These are phyloP conservation scores for Lolium perenne DNA, from an alignment of 176 grass and related monocot genomes.

Conservation along the genomic window DNA sequence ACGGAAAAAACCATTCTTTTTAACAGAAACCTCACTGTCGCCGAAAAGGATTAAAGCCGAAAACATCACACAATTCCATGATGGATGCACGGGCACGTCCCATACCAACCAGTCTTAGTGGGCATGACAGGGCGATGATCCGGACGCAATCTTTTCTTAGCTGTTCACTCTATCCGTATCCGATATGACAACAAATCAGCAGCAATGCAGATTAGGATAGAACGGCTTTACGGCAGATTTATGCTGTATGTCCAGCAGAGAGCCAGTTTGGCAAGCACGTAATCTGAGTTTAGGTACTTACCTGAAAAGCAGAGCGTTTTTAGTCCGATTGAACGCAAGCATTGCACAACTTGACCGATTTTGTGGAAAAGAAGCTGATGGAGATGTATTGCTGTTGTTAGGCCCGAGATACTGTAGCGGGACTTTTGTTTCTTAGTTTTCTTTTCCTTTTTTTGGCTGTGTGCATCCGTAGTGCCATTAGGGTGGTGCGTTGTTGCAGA, in stretches of 20 bases:
- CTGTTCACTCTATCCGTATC: conserved; percentile 40
- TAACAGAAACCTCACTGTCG: conserved; percentile 40
- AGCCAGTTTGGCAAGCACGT: conserved; percentile 26
- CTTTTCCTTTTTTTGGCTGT: too few species aligned
- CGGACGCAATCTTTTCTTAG: conserved; percentile 35
- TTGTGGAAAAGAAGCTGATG: too few species aligned
- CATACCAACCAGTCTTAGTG: conserved; percentile 5
- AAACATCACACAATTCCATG: not conserved
- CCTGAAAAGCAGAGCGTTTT: not conserved
- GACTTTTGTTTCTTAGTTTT: too few species aligned
- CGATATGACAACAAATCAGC: not conserved
- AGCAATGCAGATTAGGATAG: conserved; percentile 15
- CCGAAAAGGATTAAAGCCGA: conserved; percentile 18
- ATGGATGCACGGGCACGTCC: not conserved
- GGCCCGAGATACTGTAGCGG: too few species aligned
- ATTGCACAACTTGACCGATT: too few species aligned
- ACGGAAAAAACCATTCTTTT: conserved; percentile 9
- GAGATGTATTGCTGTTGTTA: too few species aligned
- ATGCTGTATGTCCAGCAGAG: conserved; percentile 3
- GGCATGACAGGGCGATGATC: too few species aligned
- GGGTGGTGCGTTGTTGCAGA: too few species aligned
- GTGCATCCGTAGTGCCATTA: too few species aligned
- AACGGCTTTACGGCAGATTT: not conserved
- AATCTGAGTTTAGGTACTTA: conserved; percentile 26
- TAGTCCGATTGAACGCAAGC: too few species aligned